Evolutionary conservation across 148 eudicot genomes (phyloP).

Genomic region (Camellia granthamiana): DNA sequence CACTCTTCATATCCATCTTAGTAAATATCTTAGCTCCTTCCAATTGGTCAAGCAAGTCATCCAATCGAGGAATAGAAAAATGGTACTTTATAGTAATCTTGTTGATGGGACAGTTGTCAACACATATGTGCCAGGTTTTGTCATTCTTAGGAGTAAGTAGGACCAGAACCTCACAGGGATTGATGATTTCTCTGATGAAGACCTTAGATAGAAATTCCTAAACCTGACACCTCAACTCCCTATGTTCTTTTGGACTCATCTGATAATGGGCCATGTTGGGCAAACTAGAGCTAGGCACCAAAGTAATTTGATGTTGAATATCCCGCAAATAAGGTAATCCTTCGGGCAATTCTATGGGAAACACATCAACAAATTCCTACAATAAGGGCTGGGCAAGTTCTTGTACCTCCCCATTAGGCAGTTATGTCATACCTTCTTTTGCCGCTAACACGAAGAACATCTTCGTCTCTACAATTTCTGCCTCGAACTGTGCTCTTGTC

Average conservation of each 20-base stretch:
- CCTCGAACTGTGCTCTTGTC: no score
- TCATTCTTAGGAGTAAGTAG: slow-evolving; percentile 1
- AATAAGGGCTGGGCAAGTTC: neutral
- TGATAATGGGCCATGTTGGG: neutral
- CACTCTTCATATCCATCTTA: neutral
- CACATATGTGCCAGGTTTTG: neutral
- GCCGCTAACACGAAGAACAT: no score
- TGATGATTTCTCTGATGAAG: neutral
- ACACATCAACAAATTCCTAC: neutral
- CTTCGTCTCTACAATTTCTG: no score
- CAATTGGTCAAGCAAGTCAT: neutral
- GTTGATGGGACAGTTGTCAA: neutral
- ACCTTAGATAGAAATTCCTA: neutral
- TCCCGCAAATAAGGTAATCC: neutral
- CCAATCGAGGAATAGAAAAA: neutral
- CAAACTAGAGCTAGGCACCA: neutral
- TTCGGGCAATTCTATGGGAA: neutral
- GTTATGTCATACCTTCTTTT: no score
- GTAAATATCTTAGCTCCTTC: neutral
- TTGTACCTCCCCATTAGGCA: no score
- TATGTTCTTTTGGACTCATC: neutral
- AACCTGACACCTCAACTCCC: neutral
- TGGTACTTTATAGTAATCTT: neutral
- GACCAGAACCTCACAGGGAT: neutral
- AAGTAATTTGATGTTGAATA: neutral